Evolutionary conservation across 2,329 filamentous ascomycete genomes (phyloP).

Genomic region (Catunica adiposa): DNA sequence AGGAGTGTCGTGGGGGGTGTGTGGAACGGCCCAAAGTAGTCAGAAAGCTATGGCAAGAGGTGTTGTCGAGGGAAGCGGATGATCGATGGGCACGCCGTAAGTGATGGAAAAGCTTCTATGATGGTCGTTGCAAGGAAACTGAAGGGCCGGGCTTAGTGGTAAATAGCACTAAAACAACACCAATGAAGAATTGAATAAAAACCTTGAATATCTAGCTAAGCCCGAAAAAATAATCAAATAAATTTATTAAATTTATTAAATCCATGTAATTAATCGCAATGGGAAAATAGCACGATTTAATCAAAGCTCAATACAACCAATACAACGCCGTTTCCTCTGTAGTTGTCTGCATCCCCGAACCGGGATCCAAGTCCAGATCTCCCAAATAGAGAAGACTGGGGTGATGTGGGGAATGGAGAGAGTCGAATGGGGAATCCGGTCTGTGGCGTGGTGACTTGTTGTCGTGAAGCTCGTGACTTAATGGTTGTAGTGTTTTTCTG

Average conservation of each 20-base stretch:
- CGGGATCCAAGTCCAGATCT: background rate
- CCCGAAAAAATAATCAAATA: background rate
- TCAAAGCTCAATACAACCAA: background rate
- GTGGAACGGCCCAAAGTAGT: background rate
- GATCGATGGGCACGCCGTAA: background rate
- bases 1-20: no score
- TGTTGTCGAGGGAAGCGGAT: background rate
- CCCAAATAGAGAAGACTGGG: background rate
- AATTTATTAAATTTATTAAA: background rate
- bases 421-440: background rate
- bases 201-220: no score
- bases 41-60: background rate
- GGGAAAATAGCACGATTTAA: background rate
- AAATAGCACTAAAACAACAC: background rate
- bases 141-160: background rate
- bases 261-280: background rate
- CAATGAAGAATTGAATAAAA: background rate
- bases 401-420: background rate
- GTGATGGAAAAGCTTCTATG: no score
- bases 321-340: background rate
- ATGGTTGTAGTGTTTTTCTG: no score
- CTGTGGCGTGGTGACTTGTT: background rate
- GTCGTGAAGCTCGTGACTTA: no score
- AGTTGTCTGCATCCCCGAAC: background rate
- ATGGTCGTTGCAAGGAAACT: background rate